These are phyloP conservation scores for Rhodamnia argentea DNA, from an alignment of 345 rosid genomes.

Conservation along the genomic window DNA sequence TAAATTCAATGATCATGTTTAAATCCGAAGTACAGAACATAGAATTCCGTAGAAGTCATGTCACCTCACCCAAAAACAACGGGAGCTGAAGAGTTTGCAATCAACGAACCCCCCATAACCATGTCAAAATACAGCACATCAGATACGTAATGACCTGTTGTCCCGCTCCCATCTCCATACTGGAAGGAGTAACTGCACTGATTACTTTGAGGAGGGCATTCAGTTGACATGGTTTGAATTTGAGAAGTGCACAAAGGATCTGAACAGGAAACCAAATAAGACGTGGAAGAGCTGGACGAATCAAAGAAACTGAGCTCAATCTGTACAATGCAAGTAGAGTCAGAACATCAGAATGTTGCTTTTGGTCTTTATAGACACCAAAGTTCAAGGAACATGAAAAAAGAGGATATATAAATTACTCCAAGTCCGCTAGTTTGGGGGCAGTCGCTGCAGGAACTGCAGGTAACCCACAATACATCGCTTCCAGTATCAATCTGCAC, in stretches of 20 bases:
- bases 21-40: neutral
- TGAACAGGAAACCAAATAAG: constrained; percentile 45
- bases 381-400: neutral
- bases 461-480: constrained; percentile 85
- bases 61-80: constrained; percentile 72
- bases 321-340: constrained; percentile 26
- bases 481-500: constrained; percentile 99
- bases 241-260: constrained; percentile 23
- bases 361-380: neutral
- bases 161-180: constrained; percentile 96
- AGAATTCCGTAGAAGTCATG: neutral
- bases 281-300: constrained; percentile 52
- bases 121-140: constrained; percentile 68
- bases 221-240: constrained; percentile 49
- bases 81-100: constrained; percentile 76
- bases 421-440: constrained; percentile 89
- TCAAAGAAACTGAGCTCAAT: constrained; percentile 73
- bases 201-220: constrained; percentile 53
- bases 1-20: neutral
- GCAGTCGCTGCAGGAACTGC: constrained; percentile 72
- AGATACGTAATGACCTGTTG: constrained; percentile 72
- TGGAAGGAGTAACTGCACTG: constrained; percentile 79
- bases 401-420: constrained; percentile 30
- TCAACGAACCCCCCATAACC: constrained; percentile 49
- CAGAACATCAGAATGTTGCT: constrained; percentile 1